Evolutionary conservation across 495 filamentous ascomycete genomes (phyloP).

Genomic region (Evernia prunastri): DNA sequence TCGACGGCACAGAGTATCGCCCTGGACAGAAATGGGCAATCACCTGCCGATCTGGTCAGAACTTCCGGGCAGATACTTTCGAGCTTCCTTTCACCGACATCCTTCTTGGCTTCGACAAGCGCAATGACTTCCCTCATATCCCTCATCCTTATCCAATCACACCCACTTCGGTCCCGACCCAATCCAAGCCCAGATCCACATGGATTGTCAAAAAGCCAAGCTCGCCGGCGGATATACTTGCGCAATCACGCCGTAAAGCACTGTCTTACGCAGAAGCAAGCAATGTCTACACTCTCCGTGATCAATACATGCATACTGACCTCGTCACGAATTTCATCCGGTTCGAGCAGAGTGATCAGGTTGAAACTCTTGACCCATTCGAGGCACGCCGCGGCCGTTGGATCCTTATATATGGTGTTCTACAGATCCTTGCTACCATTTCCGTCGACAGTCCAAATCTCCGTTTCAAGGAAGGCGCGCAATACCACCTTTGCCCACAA

Average conservation of each 20-base stretch:
- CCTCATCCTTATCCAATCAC: slow-evolving; percentile 64
- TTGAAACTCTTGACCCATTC: slow-evolving; percentile 45
- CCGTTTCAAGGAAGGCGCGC: slow-evolving; percentile 51
- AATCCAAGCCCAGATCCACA: slow-evolving; percentile 33
- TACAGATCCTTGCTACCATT: slow-evolving; percentile 63
- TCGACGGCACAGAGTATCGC: slow-evolving; percentile 53
- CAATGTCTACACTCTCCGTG: slow-evolving; percentile 54
- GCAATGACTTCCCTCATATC: slow-evolving; percentile 56
- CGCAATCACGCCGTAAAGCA: slow-evolving; percentile 42
- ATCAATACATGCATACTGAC: slow-evolving; percentile 41
- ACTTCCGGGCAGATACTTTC: slow-evolving; percentile 53
- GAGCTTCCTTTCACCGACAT: slow-evolving; percentile 62
- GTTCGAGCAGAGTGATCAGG: slow-evolving; percentile 54
- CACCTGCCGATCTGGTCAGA: slow-evolving; percentile 44
- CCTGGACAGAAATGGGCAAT: slow-evolving; percentile 55
- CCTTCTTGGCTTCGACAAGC: slow-evolving; percentile 59
- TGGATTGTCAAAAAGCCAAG: slow-evolving; percentile 33
- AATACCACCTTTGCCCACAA: slow-evolving; percentile 57
- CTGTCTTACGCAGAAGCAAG: slow-evolving; percentile 61
- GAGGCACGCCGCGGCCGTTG: slow-evolving; percentile 61
- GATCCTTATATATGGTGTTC: slow-evolving; percentile 63
- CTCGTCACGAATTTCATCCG: slow-evolving; percentile 57
- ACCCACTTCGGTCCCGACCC: slow-evolving; percentile 35
- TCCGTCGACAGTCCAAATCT: slow-evolving; percentile 59
- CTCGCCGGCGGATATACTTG: slow-evolving; percentile 29